Percentiles rank a stretch among this genome's conserved stretches.
These are phyloP conservation scores for Globisporangium acanthophoron DNA, from an alignment of 352 stramenopile species.

Conservation along the genomic window DNA sequence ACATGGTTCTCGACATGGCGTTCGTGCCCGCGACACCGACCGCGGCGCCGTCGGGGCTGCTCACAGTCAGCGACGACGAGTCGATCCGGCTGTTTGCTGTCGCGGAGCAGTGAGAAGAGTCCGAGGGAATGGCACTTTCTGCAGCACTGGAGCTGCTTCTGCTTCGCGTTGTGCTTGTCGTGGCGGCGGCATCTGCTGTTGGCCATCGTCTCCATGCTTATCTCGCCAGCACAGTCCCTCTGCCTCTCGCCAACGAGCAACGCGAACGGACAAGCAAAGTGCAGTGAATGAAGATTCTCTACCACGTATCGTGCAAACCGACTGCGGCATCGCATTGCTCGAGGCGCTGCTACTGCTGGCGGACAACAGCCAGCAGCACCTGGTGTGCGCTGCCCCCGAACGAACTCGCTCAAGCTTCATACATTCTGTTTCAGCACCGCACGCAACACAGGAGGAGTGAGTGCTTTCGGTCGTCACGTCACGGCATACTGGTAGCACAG, in stretches of 20 bases:
- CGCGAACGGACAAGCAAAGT: neutral
- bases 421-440: constrained; percentile 48
- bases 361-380: neutral
- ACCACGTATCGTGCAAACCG: constrained; percentile 8
- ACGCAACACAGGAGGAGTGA: neutral
- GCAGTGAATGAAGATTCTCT: constrained; percentile 15
- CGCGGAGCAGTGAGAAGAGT: constrained; percentile 9
- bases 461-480: neutral
- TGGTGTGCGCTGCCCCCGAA: neutral
- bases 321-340: neutral
- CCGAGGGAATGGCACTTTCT: neutral
- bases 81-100: constrained; percentile 71
- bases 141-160: neutral
- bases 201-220: no score
- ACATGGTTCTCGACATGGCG: constrained; percentile 91
- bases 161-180: neutral
- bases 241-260: neutral
- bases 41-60: constrained; percentile 39
- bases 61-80: constrained; percentile 82
- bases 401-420: constrained; percentile 57
- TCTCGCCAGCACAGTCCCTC: no score
- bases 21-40: constrained; percentile 52
- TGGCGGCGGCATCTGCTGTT: no score
- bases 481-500: neutral
- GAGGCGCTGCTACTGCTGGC: neutral